Percentiles rank a stretch among this genome's conserved stretches.
Evolutionary conservation across 441 rosid species (phyloP).

Genomic region (Adansonia rubrostipa): DNA sequence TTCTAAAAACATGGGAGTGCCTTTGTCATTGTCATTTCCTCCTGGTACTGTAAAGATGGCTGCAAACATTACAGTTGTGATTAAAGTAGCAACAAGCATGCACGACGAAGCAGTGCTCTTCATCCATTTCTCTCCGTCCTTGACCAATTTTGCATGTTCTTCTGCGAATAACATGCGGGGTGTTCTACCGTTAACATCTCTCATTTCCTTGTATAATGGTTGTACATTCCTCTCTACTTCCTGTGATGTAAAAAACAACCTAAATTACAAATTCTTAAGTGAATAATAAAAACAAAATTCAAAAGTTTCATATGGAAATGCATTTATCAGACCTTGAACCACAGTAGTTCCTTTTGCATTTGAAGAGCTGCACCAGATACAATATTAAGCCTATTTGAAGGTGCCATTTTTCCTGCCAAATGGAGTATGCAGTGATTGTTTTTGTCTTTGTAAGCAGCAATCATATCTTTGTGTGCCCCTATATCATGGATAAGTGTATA

Average conservation of each 20-base stretch:
- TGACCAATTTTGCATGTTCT: conserved; percentile 37
- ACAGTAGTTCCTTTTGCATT: conserved; percentile 42
- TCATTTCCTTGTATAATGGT: conserved; percentile 37
- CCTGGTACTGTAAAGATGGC: conserved; percentile 52
- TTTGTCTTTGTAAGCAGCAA: conserved; percentile 31
- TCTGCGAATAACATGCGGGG: conserved; percentile 41
- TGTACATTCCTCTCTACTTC: conserved; percentile 52
- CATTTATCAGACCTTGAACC: conserved; percentile 42
- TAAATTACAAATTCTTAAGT: neutral
- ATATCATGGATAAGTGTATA: conserved; percentile 36
- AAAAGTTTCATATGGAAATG: neutral
- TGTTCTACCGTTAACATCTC: conserved; percentile 33
- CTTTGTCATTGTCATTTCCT: conserved; percentile 37
- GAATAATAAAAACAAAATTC: neutral
- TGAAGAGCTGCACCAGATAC: conserved; percentile 52
- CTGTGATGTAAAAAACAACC: conserved; percentile 28
- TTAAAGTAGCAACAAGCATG: conserved; percentile 49
- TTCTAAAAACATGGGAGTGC: conserved; percentile 38
- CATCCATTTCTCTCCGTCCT: conserved; percentile 63
- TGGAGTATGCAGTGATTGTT: conserved; percentile 35
- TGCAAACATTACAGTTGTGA: conserved; percentile 49
- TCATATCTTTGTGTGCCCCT: conserved; percentile 35
- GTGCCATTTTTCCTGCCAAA: conserved; percentile 38
- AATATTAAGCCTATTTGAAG: conserved; percentile 26
- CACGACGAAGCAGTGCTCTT: conserved; percentile 46